Percentiles rank a stretch among this genome's conserved stretches.
Conservation (phyloP, 257 asterid species). For the Nicotiana noctiflora region DNA sequence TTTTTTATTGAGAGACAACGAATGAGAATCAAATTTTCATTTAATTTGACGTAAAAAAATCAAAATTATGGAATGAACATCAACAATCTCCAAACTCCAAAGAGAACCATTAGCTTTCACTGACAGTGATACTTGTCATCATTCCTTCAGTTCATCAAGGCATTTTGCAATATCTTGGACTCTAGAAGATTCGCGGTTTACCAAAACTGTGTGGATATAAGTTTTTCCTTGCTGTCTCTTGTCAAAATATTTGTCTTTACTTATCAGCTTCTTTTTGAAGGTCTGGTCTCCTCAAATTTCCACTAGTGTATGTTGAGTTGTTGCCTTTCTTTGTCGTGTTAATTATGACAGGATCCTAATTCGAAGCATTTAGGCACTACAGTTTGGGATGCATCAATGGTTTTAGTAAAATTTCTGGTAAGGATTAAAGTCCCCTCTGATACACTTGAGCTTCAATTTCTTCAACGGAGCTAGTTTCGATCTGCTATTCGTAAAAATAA, state of each 20-base stretch:
- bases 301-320: constrained; percentile 11
- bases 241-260: neutral
- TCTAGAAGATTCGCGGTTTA: neutral
- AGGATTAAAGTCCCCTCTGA: neutral
- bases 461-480: neutral
- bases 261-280: neutral
- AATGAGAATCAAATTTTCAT: neutral
- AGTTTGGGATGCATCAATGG: constrained; percentile 99
- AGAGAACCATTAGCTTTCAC: neutral
- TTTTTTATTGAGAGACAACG: neutral
- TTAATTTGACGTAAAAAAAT: neutral
- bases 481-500: neutral
- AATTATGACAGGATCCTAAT: constrained; percentile 75
- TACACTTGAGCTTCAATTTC: neutral
- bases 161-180: neutral
- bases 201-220: neutral
- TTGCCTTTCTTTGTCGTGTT: constrained; percentile 6
- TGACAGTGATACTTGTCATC: neutral
- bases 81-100: neutral
- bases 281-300: neutral
- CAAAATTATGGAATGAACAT: neutral
- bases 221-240: neutral
- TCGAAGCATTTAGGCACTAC: constrained; percentile 97
- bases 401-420: constrained; percentile 89
- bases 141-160: neutral